Evolutionary conservation across 352 stramenopile species (phyloP), one percentile per base, ranked within the genome.

Genomic region (Globisporangium heterothallicum): DNA sequence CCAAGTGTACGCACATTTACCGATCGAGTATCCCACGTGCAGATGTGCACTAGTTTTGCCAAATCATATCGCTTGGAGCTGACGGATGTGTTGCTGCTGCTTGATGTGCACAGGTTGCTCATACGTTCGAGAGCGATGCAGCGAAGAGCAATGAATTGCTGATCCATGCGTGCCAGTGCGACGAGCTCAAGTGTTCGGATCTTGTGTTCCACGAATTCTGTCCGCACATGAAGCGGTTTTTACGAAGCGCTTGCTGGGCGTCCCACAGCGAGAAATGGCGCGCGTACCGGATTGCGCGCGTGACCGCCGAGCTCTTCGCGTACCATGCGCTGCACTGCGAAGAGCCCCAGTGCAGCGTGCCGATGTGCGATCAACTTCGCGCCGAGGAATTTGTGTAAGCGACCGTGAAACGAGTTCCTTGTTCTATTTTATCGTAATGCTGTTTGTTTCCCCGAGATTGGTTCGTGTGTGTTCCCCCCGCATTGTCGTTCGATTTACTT

Each of bases 191-290:
- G 34, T 87, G 76, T 50, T 35, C 30, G 6, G 62, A 80, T 47
- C 2, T 50, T 0, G 57, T 66, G 45, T 78, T 79, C 52, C 44
- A 58, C 16, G 62, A 68, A 21, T 64, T 84, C 13, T 88, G 76
- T 56, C 49, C 62, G 16, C 68, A 75, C 45, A 84, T 85, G 73
- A 85, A 85, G 65, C 76, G 73, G 1, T 84, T 85, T 35, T 43
- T 88, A 44, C 71, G 74, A n/a, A 81, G 72, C 38, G 67, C 74
- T 26, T 85, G 70, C 61, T 87, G 76, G 76, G 74, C 70, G 25
- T 85, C 76, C 27, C 76, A 85, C 49, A 85, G 66, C 46, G 61
- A 69, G 8, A 66, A 72, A 21, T 87, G 76, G 76, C 61, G 70
- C 27, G 56, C 59, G 16, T 79, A 70, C 35, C 62, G 56, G 5